These are phyloP conservation scores for Cordyceps fumosorosea DNA, from an alignment of 2,329 filamentous ascomycete species.

Conservation along the genomic window DNA sequence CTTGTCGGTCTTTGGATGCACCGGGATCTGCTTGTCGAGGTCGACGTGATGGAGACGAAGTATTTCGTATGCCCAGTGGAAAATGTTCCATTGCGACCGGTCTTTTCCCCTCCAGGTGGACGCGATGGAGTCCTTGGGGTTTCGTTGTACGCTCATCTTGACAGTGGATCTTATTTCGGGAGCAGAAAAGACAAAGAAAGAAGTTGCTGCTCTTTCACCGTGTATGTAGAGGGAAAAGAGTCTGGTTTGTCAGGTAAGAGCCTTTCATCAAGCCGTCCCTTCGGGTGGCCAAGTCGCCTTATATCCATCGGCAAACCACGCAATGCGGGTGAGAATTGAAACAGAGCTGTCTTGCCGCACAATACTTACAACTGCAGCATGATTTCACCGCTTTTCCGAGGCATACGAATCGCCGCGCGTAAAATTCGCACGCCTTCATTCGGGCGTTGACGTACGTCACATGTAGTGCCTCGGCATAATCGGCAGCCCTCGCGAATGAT, in stretches of 20 bases:
- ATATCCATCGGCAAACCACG: background rate
- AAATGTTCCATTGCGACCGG: constrained; percentile 16
- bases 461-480: constrained; percentile 1
- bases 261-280: background rate
- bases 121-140: constrained; percentile 18
- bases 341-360: background rate
- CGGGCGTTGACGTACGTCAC: background rate
- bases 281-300: background rate
- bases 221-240: background rate
- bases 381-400: background rate
- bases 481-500: background rate
- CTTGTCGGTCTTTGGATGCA: constrained; percentile 27
- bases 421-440: background rate
- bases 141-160: constrained; percentile 1
- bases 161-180: background rate
- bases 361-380: background rate
- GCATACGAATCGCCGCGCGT: constrained; percentile 4
- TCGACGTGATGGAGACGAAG: constrained; percentile 16
- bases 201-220: background rate
- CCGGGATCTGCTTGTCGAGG: constrained; percentile 18
- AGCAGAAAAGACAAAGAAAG: background rate
- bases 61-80: constrained; percentile 16
- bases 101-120: constrained; percentile 18
- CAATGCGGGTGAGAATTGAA: background rate
- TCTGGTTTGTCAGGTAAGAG: background rate